Conservation (phyloP, 371 early-diverging fungal genomes). For the Mucor racemosus region DNA sequence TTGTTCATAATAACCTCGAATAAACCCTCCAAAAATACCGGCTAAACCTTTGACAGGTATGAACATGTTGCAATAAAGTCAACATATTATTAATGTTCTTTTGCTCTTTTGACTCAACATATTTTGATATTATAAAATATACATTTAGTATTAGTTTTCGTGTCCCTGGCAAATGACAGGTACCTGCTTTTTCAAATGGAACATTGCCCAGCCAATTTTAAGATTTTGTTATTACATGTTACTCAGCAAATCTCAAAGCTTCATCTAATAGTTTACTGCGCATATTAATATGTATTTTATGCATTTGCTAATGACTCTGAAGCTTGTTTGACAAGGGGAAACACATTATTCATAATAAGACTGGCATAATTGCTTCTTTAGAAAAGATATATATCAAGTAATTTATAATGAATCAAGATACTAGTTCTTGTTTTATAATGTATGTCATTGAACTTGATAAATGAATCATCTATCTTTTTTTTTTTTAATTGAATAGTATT, state of each 20-base stretch:
- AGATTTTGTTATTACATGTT: background rate
- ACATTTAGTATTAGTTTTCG: background rate
- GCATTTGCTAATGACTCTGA: constrained; percentile 1
- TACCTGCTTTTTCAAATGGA: constrained; percentile 4
- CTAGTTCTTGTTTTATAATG: no score
- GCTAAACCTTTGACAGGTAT: background rate
- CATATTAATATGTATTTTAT: constrained; percentile 6
- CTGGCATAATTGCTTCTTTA: constrained; percentile 1
- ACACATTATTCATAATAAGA: background rate
- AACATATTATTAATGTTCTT: background rate
- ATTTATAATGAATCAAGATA: no score
- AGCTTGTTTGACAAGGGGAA: background rate
- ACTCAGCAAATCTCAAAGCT: background rate
- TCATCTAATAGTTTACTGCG: background rate
- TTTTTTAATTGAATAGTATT: no score
- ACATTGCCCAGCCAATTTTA: constrained; percentile 6
- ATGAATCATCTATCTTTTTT: no score
- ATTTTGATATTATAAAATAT: no score
- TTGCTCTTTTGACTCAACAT: background rate
- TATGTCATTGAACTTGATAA: no score
- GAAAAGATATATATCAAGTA: background rate
- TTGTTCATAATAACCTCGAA: background rate
- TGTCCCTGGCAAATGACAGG: constrained; percentile 5
- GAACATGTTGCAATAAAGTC: no score
- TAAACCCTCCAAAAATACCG: background rate